Evolutionary conservation across 2,329 filamentous ascomycete species (phyloP).

Genomic region (Colletotrichum sp.): DNA sequence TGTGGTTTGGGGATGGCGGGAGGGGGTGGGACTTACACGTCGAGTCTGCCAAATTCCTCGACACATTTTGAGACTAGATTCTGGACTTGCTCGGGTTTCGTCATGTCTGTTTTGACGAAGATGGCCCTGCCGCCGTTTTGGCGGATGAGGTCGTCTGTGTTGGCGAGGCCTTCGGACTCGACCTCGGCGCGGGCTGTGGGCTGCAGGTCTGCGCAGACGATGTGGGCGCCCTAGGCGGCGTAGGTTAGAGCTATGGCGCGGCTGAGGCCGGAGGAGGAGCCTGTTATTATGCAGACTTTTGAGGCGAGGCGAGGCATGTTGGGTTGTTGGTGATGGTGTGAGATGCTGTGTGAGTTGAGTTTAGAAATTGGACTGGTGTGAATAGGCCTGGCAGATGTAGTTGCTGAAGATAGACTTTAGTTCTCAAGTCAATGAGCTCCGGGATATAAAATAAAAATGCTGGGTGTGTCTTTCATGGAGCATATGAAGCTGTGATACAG

Average conservation of each 20-base stretch:
- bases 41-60: neutral
- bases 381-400: neutral
- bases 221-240: neutral
- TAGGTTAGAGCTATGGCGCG: conserved; percentile 44
- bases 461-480: no score
- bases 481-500: neutral
- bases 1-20: neutral
- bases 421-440: neutral
- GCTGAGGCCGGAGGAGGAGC: conserved; percentile 49
- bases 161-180: neutral
- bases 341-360: fast-evolving
- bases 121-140: neutral
- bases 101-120: neutral
- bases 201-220: neutral
- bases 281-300: conserved; percentile 41
- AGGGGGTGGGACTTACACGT: neutral
- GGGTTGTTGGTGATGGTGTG: neutral
- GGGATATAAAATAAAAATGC: neutral
- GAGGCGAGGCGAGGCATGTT: neutral
- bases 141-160: neutral
- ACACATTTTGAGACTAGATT: neutral
- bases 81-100: neutral
- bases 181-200: neutral
- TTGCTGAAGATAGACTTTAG: neutral
- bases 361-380: fast-evolving